Base-by-base conservation (phyloP, 2,329 filamentous ascomycete species). In the Pseudogymnoascus sp. region DNA sequence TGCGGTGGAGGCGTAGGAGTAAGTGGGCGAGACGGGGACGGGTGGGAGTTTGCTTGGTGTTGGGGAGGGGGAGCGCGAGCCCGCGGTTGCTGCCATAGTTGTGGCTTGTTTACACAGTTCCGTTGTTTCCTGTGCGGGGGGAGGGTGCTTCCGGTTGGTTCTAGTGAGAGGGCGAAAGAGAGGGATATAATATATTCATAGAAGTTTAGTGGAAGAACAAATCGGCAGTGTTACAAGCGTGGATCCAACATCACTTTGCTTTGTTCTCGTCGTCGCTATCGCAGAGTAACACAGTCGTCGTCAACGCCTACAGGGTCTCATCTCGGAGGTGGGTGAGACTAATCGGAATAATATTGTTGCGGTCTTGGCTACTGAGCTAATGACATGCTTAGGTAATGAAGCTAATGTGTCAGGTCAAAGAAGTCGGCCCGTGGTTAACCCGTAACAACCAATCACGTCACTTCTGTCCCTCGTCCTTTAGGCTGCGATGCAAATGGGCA, bases 1-100 rank as follows among this genome's bases (percentile, higher is more conserved):
- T 35, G 84, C 78, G 16, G 84, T 87, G 42, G 84, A 86, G 63
- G 84, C 82, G 72, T 85, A 80, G 12, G 85, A 86, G 72, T 83
- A 86, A 23, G 84, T 81, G 40, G 85, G 85, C 16, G 84, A 87
- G n/a, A 75, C 75, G 5, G 85, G 85, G n/a, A 87, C 77, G 1
- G 82, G 81, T 16, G 84, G 84, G 0, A 85, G 76, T 66, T 82
- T 78, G n/a, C 81, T 83, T 8, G 78, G 81, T 35, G 81, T 77
- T 35, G 82, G 82, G 25, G 82, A 81, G 37, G 74, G 75, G 31
- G 77, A 73, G 31, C 68, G 69, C 37, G 63, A 63, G 14, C n/a
- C 47, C 25, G 59, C 37, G 11, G 68, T 65, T 18, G 63, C 62
- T 40, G 59, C 59, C 59, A 60, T 60, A 63, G 65, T 38, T 63